A percentile compares a stretch with the other conserved stretches of the same genome.
These are phyloP conservation scores for Euphorbia schlechtendalii DNA, from an alignment of 441 rosid genomes.

Conservation along the genomic window DNA sequence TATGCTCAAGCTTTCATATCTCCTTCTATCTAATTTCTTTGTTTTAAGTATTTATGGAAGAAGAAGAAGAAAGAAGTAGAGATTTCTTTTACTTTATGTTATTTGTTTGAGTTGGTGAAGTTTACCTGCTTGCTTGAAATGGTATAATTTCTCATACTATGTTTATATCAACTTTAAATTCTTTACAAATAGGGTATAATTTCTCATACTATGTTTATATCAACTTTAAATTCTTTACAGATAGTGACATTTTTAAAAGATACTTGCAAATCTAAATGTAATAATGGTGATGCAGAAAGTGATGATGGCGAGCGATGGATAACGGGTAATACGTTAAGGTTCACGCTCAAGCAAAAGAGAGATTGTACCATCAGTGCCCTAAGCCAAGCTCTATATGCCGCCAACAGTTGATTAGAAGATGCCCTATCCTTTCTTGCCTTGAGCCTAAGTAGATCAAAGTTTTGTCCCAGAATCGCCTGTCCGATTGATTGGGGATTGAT, in stretches of 20 bases:
- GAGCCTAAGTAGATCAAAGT: constrained; percentile 98
- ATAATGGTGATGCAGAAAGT: background rate
- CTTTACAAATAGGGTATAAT: no score
- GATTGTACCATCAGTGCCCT: constrained; percentile 94
- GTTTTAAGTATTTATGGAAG: no score
- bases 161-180: no score
- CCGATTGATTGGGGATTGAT: background rate
- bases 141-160: background rate
- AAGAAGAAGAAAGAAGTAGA: no score
- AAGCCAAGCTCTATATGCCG: constrained; percentile 95
- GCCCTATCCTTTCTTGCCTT: constrained; percentile 90
- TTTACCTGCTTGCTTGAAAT: constrained; percentile 12
- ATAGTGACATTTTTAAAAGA: background rate
- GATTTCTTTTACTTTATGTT: constrained; percentile 15
- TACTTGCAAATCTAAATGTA: background rate
- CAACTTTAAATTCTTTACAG: no score
- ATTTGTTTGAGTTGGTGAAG: constrained; percentile 9
- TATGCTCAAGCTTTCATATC: no score
- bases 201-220: no score
- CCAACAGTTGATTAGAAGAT: constrained; percentile 87
- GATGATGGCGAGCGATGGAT: constrained; percentile 68
- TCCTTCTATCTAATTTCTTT: no score
- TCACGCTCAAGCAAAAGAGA: constrained; percentile 95
- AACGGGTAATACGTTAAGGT: constrained; percentile 95
- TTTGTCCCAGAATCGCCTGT: constrained; percentile 98